Conservation (phyloP, 2,329 filamentous ascomycete genomes). For the Penicillium psychrosexuale region DNA sequence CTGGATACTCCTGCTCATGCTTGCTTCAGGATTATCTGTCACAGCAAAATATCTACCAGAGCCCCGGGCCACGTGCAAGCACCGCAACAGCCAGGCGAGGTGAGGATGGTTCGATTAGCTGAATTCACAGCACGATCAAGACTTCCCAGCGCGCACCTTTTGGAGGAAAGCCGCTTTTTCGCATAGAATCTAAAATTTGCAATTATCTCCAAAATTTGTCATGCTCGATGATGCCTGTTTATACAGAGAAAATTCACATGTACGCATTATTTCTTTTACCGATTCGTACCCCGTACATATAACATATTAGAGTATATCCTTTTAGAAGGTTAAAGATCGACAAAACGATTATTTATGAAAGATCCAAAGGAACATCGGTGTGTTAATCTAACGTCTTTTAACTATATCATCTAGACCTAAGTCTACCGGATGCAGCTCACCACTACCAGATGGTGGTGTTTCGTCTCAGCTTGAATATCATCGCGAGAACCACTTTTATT, state of each 20-base stretch:
- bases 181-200: not conserved
- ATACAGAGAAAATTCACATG: no score
- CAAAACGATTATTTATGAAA: no score
- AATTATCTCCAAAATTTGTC: no score
- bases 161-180: not conserved
- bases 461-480: not conserved
- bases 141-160: not conserved
- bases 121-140: not conserved
- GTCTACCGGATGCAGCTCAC: no score
- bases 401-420: no score
- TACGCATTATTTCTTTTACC: no score
- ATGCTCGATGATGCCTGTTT: no score
- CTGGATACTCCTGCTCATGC: constrained; percentile 46
- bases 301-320: no score
- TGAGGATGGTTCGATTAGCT: not conserved
- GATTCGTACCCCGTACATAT: no score
- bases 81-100: not conserved
- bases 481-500: not conserved
- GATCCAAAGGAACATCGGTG: no score
- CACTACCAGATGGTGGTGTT: not conserved
- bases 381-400: no score
- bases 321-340: no score
- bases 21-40: constrained; percentile 38
- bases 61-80: not conserved
- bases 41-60: constrained; percentile 19